Conservation (phyloP, 2,329 filamentous ascomycete genomes). For the Phialophora verrucosa region DNA sequence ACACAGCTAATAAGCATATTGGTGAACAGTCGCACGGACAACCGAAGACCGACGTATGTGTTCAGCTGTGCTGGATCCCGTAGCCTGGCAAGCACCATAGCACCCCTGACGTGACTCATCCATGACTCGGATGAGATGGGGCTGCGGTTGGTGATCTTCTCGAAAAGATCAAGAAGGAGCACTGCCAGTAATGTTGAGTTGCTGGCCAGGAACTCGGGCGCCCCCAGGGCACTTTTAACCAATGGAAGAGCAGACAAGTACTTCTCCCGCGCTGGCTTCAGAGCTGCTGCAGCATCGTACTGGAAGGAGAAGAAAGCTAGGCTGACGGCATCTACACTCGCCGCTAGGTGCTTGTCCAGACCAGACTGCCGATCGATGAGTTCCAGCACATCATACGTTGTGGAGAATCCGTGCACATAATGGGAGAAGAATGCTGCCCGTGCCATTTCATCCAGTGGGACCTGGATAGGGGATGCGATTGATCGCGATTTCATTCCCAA, state of each 20-base stretch:
- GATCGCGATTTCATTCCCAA: slow-evolving; percentile 4
- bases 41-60: slow-evolving; percentile 31
- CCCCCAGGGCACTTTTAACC: slow-evolving; percentile 43
- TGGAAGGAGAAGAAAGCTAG: slow-evolving; percentile 39
- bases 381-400: slow-evolving; percentile 36
- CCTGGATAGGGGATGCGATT: slow-evolving; percentile 2
- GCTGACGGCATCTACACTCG: slow-evolving; percentile 41
- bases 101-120: slow-evolving; percentile 49
- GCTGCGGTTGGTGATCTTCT: slow-evolving; percentile 38
- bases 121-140: slow-evolving; percentile 40
- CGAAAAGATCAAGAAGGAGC: slow-evolving; percentile 47
- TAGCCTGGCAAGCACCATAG: slow-evolving; percentile 44
- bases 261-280: slow-evolving; percentile 24
- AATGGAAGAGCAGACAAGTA: slow-evolving; percentile 43
- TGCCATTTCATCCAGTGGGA: slow-evolving; percentile 37
- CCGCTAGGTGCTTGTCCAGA: slow-evolving; percentile 37
- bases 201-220: slow-evolving; percentile 40
- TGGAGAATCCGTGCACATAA: slow-evolving; percentile 35
- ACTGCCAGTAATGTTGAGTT: slow-evolving; percentile 46
- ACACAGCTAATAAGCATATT: slow-evolving; percentile 44
- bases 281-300: slow-evolving; percentile 23
- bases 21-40: slow-evolving; percentile 37
- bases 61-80: slow-evolving; percentile 43
- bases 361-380: slow-evolving; percentile 22
- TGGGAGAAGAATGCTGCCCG: slow-evolving; percentile 34